phyloP scores from a whole-genome alignment of 2,329 filamentous ascomycete genomes.

The Exophiala sp. region DNA sequence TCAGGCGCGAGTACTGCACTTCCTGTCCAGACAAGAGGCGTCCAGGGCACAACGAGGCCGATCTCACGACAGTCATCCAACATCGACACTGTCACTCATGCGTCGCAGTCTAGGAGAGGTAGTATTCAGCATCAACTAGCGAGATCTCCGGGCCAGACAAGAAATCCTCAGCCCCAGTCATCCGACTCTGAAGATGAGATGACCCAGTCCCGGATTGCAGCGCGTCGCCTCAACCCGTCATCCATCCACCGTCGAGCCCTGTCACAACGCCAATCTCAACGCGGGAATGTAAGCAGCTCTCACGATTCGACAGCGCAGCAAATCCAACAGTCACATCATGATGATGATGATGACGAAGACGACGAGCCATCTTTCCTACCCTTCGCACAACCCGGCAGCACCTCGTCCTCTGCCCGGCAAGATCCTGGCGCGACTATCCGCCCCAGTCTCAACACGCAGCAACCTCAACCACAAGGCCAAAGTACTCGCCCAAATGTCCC shows the following conservation, averaged over 20 bases:
- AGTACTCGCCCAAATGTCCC: constrained; percentile 28
- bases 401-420: constrained; percentile 28
- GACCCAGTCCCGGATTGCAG: constrained; percentile 25
- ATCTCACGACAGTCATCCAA: constrained; percentile 25
- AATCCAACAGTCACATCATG: constrained; percentile 31
- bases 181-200: constrained; percentile 27
- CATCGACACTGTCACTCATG: constrained; percentile 14
- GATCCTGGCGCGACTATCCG: constrained; percentile 44
- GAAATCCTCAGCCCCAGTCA: constrained; percentile 17
- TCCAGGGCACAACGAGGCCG: constrained; percentile 19
- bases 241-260: constrained; percentile 21
- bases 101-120: constrained; percentile 24
- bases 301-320: constrained; percentile 27
- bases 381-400: constrained; percentile 29
- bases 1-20: constrained; percentile 3
- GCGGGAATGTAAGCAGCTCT: not conserved
- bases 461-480: not conserved
- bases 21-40: constrained; percentile 9
- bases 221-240: constrained; percentile 23
- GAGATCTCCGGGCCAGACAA: constrained; percentile 22
- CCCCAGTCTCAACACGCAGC: constrained; percentile 29
- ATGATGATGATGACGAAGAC: constrained; percentile 33
- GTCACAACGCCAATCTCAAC: constrained; percentile 17
- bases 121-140: constrained; percentile 27
- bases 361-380: constrained; percentile 45